These are phyloP conservation scores for Trichoderma asperellum DNA, from an alignment of 2,329 filamentous ascomycete genomes.

Conservation along the genomic window DNA sequence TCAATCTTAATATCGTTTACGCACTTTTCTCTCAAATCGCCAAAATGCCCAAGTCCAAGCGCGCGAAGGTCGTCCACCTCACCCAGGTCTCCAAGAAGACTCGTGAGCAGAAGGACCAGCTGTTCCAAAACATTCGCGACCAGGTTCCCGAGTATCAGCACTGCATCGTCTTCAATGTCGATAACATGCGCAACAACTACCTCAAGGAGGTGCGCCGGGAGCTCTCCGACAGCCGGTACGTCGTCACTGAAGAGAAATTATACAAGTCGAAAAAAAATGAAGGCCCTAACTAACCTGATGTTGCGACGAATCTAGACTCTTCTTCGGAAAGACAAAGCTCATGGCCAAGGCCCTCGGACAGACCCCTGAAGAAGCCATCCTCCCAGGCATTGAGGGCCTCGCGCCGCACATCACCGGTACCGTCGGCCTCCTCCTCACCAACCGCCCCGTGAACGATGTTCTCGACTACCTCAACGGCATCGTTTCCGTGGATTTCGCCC, in stretches of 20 bases:
- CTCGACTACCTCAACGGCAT: constrained; percentile 73
- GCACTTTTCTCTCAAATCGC: constrained; percentile 27
- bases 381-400: constrained; percentile 75
- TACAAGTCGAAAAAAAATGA: not conserved
- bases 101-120: constrained; percentile 85
- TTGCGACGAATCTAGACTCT: constrained; percentile 63
- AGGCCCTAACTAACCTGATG: not conserved
- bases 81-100: constrained; percentile 92
- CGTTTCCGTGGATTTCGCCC: constrained; percentile 83
- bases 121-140: constrained; percentile 87
- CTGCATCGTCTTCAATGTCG: constrained; percentile 90
- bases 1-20: not conserved
- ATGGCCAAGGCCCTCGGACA: constrained; percentile 93
- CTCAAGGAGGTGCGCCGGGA: constrained; percentile 88
- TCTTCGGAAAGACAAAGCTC: constrained; percentile 99
- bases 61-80: constrained; percentile 84
- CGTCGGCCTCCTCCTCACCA: constrained; percentile 89
- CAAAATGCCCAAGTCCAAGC: constrained; percentile 95
- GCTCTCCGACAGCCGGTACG: constrained; percentile 80
- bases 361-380: constrained; percentile 75
- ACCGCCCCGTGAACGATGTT: constrained; percentile 70
- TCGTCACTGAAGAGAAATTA: constrained; percentile 27
- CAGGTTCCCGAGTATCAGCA: constrained; percentile 83
- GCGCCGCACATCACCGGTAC: constrained; percentile 73
- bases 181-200: constrained; percentile 98